Evolutionary conservation across 2,329 filamentous ascomycete genomes (phyloP), one percentile per base, ranked within the genome.

Genomic region (Fusarium metavorans): DNA sequence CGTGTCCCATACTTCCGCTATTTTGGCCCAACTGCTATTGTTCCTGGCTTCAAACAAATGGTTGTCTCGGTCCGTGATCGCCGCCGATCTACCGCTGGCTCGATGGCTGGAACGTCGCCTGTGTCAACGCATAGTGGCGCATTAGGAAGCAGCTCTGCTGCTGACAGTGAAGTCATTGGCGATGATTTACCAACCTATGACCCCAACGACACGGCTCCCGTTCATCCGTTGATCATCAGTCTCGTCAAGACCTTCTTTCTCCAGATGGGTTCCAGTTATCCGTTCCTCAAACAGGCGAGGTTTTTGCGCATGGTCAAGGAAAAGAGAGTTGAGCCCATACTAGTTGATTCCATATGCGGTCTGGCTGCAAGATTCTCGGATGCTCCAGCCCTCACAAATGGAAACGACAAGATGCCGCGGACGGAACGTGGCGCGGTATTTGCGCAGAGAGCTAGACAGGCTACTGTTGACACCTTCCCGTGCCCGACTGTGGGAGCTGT

Each of bases 41-140:
- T 97, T 62, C 95, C 95, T 2, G 95, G 95, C 25, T 97, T 95
- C 84, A 97, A 97, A 83, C 94, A 97, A 82, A 97, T 97, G 94
- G 94, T 97, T 30, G 92, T 93, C 68, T 92, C 93, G 64, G 90
- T 95, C 34, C 89, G 92, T 68, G 91, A 93, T 69, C 87, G 91
- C 68, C 88, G 91, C 27, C 88, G 88, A 27, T 91, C 91, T 62
- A 88, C 87, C 10, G 86, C 84, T 8, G 87, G 87, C 60, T 92
- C 90, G 20, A 88, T 90, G 56, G 89, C 91, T 0, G 86, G 83
- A 10, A 84, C 86, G 0, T 90, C 89, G 0, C 87, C 89, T 0
- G 79, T 85, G 23, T 87, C 87, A 1, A 78, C 79, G 5, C 81
- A 81, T 6, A 83, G 81, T 56, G 81, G 79, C 50, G 50, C 78